Percentiles rank a stretch among this genome's conserved stretches.
Conservation (phyloP, 1,284 basidiomycete genomes). For the Boletus calvinii region DNA sequence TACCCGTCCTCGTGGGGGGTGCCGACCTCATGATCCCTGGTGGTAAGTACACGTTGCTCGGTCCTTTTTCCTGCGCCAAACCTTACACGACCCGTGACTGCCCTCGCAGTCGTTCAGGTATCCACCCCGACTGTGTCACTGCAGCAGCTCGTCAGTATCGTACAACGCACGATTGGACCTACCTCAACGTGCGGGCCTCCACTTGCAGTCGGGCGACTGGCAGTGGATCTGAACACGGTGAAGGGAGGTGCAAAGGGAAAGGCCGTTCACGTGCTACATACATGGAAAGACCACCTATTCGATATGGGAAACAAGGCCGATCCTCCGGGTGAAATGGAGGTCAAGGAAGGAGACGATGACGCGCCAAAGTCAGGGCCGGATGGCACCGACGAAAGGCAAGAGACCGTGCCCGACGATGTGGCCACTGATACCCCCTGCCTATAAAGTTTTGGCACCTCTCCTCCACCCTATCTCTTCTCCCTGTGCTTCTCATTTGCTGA, state of each 20-base stretch:
- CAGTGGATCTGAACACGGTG: constrained; percentile 49
- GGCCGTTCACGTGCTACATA: constrained; percentile 66
- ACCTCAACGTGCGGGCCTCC: constrained; percentile 44
- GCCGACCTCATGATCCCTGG: constrained; percentile 82
- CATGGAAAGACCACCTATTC: constrained; percentile 72
- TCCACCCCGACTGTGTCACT: constrained; percentile 39
- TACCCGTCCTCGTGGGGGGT: constrained; percentile 64
- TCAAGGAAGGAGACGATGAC: constrained; percentile 19
- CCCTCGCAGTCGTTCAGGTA: constrained; percentile 54
- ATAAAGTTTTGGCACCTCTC: too few relatives aligned
- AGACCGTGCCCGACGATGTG: constrained; percentile 16
- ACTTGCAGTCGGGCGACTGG: constrained; percentile 71
- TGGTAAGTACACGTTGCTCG: constrained; percentile 44
- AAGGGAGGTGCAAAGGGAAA: constrained; percentile 61
- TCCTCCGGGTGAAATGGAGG: constrained; percentile 44
- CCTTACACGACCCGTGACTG: constrained; percentile 2
- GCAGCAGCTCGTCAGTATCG: constrained; percentile 58
- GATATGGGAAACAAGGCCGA: constrained; percentile 61
- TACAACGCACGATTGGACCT: constrained; percentile 43
- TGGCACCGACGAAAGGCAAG: constrained; percentile 4
- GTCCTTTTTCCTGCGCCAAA: neutral
- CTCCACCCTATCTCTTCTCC: too few relatives aligned
- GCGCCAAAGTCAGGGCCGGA: constrained; percentile 14
- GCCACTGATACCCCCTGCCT: constrained; percentile 15
- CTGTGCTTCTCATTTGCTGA: too few relatives aligned